Evolutionary conservation across 106 monocot genomes (phyloP).

Genomic region (Cymbidium sinense): DNA sequence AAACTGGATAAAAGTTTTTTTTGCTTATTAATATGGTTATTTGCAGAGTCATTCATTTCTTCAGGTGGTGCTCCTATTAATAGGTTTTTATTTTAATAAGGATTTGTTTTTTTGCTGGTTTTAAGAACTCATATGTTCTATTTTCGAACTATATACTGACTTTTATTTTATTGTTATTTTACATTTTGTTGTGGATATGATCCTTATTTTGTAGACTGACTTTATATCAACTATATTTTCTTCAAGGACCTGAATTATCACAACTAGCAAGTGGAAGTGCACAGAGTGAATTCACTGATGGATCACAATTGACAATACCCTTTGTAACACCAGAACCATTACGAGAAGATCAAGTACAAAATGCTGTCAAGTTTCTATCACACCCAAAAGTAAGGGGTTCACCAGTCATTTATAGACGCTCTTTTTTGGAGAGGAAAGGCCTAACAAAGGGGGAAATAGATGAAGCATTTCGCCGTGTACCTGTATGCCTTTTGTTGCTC

Average conservation of each 20-base stretch:
- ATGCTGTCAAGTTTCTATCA: conserved; percentile 92
- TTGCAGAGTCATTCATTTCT: no score
- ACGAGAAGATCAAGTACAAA: conserved; percentile 93
- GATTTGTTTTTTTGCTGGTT: not conserved
- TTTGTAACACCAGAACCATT: conserved; percentile 46
- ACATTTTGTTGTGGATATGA: not conserved
- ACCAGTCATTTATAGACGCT: conserved; percentile 72
- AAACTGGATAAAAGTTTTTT: not conserved
- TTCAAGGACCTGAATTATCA: conserved; percentile 14
- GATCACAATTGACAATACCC: conserved; percentile 26
- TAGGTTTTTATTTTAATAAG: not conserved
- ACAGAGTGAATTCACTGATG: conserved; percentile 22
- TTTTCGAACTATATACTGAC: not conserved
- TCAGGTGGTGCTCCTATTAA: no score
- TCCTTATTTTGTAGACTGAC: not conserved
- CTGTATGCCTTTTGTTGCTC: conserved; percentile 44
- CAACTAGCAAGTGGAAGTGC: conserved; percentile 18
- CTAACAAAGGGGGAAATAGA: conserved; percentile 95
- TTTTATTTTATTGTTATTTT: not conserved
- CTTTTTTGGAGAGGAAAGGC: conserved; percentile 94
- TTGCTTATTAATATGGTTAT: not conserved
- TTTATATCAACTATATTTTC: not conserved
- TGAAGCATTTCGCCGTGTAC: conserved; percentile 96
- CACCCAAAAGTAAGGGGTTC: conserved; percentile 93
- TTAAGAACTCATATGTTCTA: no score